Evolutionary conservation across 2,329 filamentous ascomycete species (phyloP), one percentile per base, ranked within the genome.

Genomic region (Fusarium phyllophilum): DNA sequence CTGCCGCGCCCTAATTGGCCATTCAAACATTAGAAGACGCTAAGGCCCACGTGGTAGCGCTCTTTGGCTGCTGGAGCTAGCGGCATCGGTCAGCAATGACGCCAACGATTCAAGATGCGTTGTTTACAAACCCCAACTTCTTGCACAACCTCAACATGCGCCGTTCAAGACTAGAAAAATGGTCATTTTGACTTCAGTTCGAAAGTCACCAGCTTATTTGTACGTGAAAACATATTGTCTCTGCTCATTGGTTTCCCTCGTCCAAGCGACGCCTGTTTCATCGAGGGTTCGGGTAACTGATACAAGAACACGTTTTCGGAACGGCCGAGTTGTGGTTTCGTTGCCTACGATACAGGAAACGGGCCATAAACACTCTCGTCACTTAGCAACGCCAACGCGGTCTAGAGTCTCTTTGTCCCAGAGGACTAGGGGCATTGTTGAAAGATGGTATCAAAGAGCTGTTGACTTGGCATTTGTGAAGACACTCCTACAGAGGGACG

Each of bases 181-280:
- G 76, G 76, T 77, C 26, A 57, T 78, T 33, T 51, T 78, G 42
- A 67, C 66, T 18, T 65, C 76, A 6, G 10, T 78, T 8, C 67
- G 76, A 3, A 75, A 78, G 45, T 78, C 76, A 5, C 71, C 76
- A 18, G 62, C 74, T 26, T 78, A 78, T 20, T 58, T 78, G 1
- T 78, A 78, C 20, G 55, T 68, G 0, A 78, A 78, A 55, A 74
- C 71, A 1, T 78, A 77, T 8, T 78, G 70, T 38, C 52, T 78
- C 0, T 78, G 76, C 22, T 75, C 71, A 17, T 38, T 78, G 14
- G 69, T 78, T 15, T 67, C 73, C 8, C 62, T 78, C 3, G 74
- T 74, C 4, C 70, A 78, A 62, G 64, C 76, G 4, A 74, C 76
- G 0, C 74, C 76, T 0, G 51, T 78, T 3, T 68, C 76, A 20